Conservation (phyloP, 805 yeast species). For the Kuraishia ogatae region DNA sequence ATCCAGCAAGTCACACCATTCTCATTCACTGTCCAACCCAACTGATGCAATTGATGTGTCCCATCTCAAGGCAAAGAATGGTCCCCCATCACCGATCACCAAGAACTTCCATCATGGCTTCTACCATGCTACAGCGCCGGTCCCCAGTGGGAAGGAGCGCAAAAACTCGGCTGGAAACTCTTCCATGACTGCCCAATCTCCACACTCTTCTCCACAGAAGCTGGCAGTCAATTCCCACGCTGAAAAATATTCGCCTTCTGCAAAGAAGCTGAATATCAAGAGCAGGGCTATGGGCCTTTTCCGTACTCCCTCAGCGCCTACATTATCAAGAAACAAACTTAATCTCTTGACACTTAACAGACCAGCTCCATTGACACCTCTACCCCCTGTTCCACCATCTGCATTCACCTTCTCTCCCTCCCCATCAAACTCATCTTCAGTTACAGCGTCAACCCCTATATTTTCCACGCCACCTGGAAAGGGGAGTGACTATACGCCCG, state of each 20-base stretch:
- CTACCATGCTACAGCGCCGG: slow-evolving; percentile 14
- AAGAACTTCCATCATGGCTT: slow-evolving; percentile 13
- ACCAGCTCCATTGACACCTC: not conserved
- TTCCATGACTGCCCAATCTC: not conserved
- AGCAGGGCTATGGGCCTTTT: slow-evolving; percentile 1
- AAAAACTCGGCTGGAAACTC: not conserved
- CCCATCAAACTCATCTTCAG: not conserved
- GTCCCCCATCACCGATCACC: slow-evolving; percentile 15
- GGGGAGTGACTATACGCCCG: slow-evolving; percentile 5
- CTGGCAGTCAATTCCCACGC: not conserved
- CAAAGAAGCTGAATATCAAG: not conserved
- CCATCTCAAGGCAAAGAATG: slow-evolving; percentile 5
- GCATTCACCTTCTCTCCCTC: not conserved
- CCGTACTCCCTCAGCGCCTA: slow-evolving; percentile 14
- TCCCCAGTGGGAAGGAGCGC: not conserved
- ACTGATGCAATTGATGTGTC: slow-evolving; percentile 8
- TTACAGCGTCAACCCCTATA: not conserved
- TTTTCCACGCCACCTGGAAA: slow-evolving; percentile 4
- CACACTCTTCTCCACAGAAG: not conserved
- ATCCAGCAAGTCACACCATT: slow-evolving; percentile 8
- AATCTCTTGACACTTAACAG: not conserved
- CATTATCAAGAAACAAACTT: not conserved
- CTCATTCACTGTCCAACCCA: slow-evolving; percentile 19
- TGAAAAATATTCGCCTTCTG: not conserved
- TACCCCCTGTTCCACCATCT: not conserved